phyloP scores from a whole-genome alignment of 225 moss, liverwort and hornwort genomes.

The Antitrichia curtipendula region DNA sequence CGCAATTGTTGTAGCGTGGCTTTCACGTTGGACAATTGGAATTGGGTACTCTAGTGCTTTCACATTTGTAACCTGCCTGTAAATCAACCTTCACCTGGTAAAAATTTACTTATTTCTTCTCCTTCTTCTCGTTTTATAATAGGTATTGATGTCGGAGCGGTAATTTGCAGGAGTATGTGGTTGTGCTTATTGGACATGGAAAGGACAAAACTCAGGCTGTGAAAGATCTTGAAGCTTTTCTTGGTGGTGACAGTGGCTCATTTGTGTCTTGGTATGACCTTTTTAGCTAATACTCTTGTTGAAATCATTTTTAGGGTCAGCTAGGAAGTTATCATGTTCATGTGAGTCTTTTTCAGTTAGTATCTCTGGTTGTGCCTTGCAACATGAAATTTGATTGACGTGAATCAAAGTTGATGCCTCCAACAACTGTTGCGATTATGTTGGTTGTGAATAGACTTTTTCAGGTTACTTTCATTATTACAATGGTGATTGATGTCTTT shows the following conservation, averaged over 20 bases:
- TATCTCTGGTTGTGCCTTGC: not conserved
- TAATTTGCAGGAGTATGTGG: conserved; percentile 59
- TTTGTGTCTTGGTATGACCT: conserved; percentile 65
- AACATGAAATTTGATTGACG: not conserved
- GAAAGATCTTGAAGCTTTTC: conserved; percentile 74
- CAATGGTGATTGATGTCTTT: not conserved
- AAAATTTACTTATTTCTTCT: not conserved
- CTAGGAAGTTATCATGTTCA: not conserved
- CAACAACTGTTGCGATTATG: not conserved
- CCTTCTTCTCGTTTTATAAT: not conserved
- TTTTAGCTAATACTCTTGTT: not conserved
- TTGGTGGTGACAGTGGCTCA: conserved; percentile 63
- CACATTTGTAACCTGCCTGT: not conserved
- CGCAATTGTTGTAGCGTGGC: not conserved
- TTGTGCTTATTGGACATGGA: conserved; percentile 74
- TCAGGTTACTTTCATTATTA: not conserved
- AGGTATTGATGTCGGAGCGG: not conserved
- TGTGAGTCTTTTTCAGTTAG: not conserved
- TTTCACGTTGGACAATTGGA: not conserved
- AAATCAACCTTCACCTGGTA: not conserved
- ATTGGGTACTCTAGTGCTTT: not conserved
- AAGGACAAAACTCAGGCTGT: conserved; percentile 65
- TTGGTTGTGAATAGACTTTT: not conserved
- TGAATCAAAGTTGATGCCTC: not conserved
- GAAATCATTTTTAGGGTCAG: not conserved